phyloP scores from a whole-genome alignment of 768 basidiomycete genomes.

The Termitomyces sp. region DNA sequence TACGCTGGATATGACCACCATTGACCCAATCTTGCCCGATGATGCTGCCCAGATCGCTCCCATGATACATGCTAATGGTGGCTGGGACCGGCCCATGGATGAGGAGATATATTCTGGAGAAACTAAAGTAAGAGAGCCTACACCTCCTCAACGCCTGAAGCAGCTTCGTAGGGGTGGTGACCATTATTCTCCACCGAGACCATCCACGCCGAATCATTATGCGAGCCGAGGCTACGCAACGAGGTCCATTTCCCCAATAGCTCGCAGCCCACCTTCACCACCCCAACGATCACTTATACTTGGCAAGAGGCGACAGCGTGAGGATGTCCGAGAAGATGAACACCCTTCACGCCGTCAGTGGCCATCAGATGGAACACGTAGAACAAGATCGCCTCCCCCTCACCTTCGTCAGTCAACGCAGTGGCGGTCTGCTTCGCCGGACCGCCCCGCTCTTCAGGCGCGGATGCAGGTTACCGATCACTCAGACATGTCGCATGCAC shows the following conservation, averaged over 20 bases:
- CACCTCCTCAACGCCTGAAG: background rate
- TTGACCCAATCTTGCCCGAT: background rate
- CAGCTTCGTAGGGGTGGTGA: conserved; percentile 1
- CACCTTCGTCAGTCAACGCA: background rate
- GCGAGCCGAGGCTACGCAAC: background rate
- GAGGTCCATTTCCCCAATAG: background rate
- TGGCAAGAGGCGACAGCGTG: conserved; percentile 18
- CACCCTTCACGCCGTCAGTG: conserved; percentile 18
- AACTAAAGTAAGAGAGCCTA: background rate
- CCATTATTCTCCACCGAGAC: conserved; percentile 14
- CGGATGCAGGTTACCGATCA: background rate
- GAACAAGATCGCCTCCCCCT: conserved; percentile 1
- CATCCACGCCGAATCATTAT: background rate
- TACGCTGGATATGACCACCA: background rate
- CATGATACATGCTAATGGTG: conserved; percentile 4
- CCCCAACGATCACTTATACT: conserved; percentile 3
- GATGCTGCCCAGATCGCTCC: conserved; percentile 12
- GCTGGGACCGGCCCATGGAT: conserved; percentile 12
- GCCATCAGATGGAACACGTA: conserved; percentile 5
- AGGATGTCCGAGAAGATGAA: conserved; percentile 14
- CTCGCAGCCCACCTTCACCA: background rate
- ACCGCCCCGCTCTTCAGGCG: background rate
- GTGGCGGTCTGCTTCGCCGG: background rate
- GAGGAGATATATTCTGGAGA: background rate
- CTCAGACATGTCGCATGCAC: background rate